Base-by-base conservation (phyloP, 2,329 filamentous ascomycete genomes). In the Didymella exigua region DNA sequence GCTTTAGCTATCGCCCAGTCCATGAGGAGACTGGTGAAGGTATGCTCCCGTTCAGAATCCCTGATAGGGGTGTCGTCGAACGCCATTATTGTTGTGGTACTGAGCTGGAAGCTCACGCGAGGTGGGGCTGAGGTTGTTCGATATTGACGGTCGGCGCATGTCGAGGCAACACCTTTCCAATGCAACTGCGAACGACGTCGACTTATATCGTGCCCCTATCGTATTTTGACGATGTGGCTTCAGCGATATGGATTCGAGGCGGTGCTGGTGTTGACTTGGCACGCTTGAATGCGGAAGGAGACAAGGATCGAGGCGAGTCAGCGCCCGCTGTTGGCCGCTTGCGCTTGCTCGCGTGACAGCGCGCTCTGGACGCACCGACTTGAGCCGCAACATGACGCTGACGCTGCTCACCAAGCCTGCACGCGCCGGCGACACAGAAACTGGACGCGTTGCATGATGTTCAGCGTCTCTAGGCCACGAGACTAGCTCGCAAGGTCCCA, bases 301-400 rank as follows among this genome's bases (percentile, higher is more conserved):
- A 54, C 54, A 57, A 57, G 54, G 49, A 45, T 50, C 46, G 24
- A 23, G 11, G 43, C 61, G 66, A 68, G 67, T 69, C 67, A 71
- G 65, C 54, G 40, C 30, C 34, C 24, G 46, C 31, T n/a, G 55
- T 45, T 63, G 62, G 9, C 33, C 5, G 52, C 43, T n/a, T n/a
- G n/a, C 19, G 44, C 34, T 41, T 57, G 54, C 47, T 60, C 60
- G 49, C 61, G 57, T 66, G 62, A 63, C 59, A 52, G 58, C 57
- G 66, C 62, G 62, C 53, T 43, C 29, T 46, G 31, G 43, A 53
- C 63, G 56, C 41, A 61, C 55, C 38, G 5, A 49, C 30, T 33
- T 38, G 42, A 51, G 53, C 36, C 47, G 53, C 47, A 30, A 56
- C 43, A 38, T 34, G 43, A 34, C 31, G 47, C 37, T 34, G 43